Evolutionary conservation across 257 asterid species (phyloP), one percentile per base, ranked within the genome.

Genomic region (Plantago ovata): DNA sequence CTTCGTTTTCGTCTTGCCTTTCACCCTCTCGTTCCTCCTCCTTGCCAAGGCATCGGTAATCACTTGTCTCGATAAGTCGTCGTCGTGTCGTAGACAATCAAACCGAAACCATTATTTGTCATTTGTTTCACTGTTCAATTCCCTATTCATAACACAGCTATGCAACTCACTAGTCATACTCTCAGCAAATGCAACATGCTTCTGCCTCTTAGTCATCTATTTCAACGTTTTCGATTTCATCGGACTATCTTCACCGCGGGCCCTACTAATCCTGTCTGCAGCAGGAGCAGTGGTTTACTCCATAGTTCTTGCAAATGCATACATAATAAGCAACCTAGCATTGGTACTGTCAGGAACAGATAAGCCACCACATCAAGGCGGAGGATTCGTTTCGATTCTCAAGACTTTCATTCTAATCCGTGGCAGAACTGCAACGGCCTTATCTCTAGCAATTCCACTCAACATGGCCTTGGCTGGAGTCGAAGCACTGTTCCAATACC

Each of bases 401-500:
- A 71, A 72, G 65, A 95, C 84, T 5, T 75, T 79, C 42, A 54
- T 75, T 13, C 18, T 81, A 55, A 65, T 81, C 61, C 72, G 72
- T 56, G 89, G 85, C n/a, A 71, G 83, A 66, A 60, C 64, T 0
- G 77, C 81, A 9, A 72, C 84, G 0, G 95, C 87, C 8, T 53
- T 91, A 53, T 72, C 84, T 7, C 54, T 87, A 13, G 77, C 92
- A 9, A 62, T 87, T 66, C 70, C 78, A 7, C 40, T 81, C 10
- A 84, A 75, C 69, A 38, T 85, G 62, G 81, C 71, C 5, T 16
- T 87, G 36, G 92, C 83, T 28, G 78, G 65, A 21, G 43, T 83
- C 8, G 96, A 91, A 57, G 87, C 84, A 12, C 65, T 87, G 62
- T 91, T 87, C 24, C 89, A 83, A 59, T 83, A 75, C 72, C 79